These are phyloP conservation scores for Daedaleopsis nitida DNA, from an alignment of 768 basidiomycete genomes.

Conservation along the genomic window DNA sequence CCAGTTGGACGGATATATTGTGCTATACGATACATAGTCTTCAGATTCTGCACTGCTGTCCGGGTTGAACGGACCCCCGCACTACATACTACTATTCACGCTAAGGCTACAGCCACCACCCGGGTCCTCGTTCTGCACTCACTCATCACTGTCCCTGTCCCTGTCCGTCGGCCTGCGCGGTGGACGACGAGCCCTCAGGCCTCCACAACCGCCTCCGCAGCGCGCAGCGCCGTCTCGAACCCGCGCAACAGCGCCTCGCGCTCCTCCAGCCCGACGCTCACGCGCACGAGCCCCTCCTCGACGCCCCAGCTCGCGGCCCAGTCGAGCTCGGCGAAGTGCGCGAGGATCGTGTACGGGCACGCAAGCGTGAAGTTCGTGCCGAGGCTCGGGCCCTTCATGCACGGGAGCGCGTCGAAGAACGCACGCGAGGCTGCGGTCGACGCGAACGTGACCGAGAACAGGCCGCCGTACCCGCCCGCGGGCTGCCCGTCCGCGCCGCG, in stretches of 20 bases:
- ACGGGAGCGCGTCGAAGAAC: conserved; percentile 84
- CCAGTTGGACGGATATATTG: background rate
- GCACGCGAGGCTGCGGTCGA: conserved; percentile 64
- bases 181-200: background rate
- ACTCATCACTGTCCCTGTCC: too few relatives aligned
- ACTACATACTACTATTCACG: background rate
- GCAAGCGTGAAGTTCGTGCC: conserved; percentile 97
- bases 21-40: background rate
- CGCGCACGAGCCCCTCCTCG: conserved; percentile 78
- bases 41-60: background rate
- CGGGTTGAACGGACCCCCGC: conserved; percentile 1
- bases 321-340: conserved; percentile 85
- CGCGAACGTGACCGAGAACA: conserved; percentile 88
- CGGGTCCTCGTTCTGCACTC: background rate
- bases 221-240: conserved; percentile 67
- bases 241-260: conserved; percentile 51
- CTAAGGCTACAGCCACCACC: background rate
- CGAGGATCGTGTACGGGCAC: conserved; percentile 90
- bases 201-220: conserved; percentile 55
- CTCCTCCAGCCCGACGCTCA: conserved; percentile 92
- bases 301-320: conserved; percentile 93
- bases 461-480: conserved; percentile 70
- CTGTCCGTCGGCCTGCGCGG: too few relatives aligned
- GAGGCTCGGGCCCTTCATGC: conserved; percentile 86
- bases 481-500: conserved; percentile 27